These are phyloP conservation scores for Phycomyces nitens DNA, from an alignment of 192 early-diverging fungal genomes.

Conservation along the genomic window DNA sequence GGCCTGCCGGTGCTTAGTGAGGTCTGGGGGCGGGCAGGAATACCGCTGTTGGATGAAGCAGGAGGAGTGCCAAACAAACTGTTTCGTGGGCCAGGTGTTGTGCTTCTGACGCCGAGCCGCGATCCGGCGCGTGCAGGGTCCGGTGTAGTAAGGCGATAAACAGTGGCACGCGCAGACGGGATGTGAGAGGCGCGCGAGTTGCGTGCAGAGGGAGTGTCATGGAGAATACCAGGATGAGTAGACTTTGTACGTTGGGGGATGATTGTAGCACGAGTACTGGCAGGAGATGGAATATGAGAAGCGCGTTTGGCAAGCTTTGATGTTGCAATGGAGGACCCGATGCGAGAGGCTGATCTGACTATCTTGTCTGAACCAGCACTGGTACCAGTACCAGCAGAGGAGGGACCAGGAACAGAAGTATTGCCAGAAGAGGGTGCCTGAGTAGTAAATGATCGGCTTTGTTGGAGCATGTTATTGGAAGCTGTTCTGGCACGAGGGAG, in stretches of 20 bases:
- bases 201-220: background rate
- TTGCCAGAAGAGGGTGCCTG: background rate
- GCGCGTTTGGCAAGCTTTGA: constrained; percentile 25
- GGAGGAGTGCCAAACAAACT: background rate
- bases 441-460: constrained; percentile 2
- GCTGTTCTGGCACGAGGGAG: background rate
- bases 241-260: background rate
- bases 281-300: constrained; percentile 31
- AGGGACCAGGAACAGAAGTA: background rate
- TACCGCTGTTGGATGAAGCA: too few species aligned
- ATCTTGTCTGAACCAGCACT: background rate
- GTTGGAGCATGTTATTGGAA: background rate
- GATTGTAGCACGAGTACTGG: background rate
- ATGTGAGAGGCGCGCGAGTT: background rate
- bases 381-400: background rate
- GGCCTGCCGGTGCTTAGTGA: background rate
- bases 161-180: background rate
- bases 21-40: background rate
- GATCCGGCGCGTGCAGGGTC: constrained; percentile 1
- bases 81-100: constrained; percentile 11
- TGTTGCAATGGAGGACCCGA: background rate
- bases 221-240: background rate
- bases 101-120: constrained; percentile 5
- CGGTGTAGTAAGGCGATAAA: background rate
- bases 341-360: background rate